These are phyloP conservation scores for Boletus barrowsii DNA, from an alignment of 768 basidiomycete species.

Conservation along the genomic window DNA sequence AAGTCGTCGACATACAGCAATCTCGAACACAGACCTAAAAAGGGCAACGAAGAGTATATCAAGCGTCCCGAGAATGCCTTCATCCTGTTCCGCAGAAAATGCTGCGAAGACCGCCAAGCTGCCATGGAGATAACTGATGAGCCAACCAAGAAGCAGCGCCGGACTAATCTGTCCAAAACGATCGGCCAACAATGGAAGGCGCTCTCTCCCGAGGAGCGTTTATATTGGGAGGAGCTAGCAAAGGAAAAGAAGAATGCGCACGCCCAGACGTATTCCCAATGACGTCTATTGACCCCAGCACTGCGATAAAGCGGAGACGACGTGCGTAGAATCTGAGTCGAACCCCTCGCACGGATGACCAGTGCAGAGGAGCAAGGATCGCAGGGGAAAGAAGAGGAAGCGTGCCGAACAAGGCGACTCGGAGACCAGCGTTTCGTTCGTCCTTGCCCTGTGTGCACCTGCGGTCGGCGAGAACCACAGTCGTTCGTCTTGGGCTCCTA, in stretches of 20 bases:
- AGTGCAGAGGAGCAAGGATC: too few relatives aligned
- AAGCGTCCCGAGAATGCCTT: conserved; percentile 81
- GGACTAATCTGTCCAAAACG: conserved; percentile 76
- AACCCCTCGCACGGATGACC: conserved; percentile 22
- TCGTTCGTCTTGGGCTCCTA: conserved; percentile 60
- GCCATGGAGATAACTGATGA: conserved; percentile 41
- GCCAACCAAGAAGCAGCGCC: conserved; percentile 68
- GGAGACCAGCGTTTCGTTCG: conserved; percentile 50
- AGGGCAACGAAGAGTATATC: conserved; percentile 81
- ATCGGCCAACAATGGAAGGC: conserved; percentile 81
- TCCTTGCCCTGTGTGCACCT: conserved; percentile 37
- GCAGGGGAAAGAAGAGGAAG: conserved; percentile 44
- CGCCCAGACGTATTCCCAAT: conserved; percentile 66
- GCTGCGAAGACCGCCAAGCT: conserved; percentile 67
- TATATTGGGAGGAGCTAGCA: conserved; percentile 73
- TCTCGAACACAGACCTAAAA: conserved; percentile 48
- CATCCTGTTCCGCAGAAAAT: conserved; percentile 79
- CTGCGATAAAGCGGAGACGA: too few relatives aligned
- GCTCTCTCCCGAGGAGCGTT: too few relatives aligned
- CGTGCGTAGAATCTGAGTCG: too few relatives aligned
- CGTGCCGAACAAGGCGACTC: too few relatives aligned
- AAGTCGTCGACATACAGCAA: conserved; percentile 47
- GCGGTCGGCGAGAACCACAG: conserved; percentile 41
- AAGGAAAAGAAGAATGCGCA: conserved; percentile 81
- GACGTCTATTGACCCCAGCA: conserved; percentile 80